phyloP scores from a whole-genome alignment of 805 yeast species.

The Wickerhamomyces alni region DNA sequence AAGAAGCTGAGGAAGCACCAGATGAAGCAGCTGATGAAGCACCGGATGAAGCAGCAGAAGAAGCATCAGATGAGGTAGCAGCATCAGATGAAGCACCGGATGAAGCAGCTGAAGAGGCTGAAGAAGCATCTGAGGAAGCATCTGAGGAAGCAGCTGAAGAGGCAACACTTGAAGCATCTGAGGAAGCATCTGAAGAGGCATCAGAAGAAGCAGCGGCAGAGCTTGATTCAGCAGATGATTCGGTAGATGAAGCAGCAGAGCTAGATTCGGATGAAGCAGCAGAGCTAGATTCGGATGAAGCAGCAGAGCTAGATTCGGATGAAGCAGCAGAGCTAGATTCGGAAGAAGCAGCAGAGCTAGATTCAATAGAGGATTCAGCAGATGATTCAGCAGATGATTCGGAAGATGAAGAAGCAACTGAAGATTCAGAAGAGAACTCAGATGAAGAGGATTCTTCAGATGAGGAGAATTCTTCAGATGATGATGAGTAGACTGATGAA shows the following conservation, averaged over 20 bases:
- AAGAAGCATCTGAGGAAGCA: neutral
- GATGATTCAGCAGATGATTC: constrained; percentile 15
- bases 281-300: neutral
- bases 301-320: neutral
- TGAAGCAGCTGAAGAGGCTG: neutral
- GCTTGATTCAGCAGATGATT: neutral
- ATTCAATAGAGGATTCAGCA: no score
- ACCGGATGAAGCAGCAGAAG: constrained; percentile 1
- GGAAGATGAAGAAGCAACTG: no score
- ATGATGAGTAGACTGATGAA: neutral
- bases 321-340: no score
- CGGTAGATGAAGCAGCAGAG: neutral
- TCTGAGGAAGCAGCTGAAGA: constrained; percentile 1
- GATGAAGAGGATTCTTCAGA: constrained; percentile 5
- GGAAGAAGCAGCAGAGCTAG: no score
- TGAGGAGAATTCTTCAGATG: neutral
- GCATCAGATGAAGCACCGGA: neutral
- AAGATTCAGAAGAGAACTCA: no score
- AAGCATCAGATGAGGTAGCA: neutral
- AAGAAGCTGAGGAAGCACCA: neutral
- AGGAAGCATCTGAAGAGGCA: neutral
- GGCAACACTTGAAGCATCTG: neutral
- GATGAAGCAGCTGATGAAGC: neutral
- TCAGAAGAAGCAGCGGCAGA: neutral
- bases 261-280: neutral